Percentiles rank a stretch among this genome's conserved stretches.
These are phyloP conservation scores for Ceratopteris richardii DNA, from an alignment of 75 land plant species.

Conservation along the genomic window DNA sequence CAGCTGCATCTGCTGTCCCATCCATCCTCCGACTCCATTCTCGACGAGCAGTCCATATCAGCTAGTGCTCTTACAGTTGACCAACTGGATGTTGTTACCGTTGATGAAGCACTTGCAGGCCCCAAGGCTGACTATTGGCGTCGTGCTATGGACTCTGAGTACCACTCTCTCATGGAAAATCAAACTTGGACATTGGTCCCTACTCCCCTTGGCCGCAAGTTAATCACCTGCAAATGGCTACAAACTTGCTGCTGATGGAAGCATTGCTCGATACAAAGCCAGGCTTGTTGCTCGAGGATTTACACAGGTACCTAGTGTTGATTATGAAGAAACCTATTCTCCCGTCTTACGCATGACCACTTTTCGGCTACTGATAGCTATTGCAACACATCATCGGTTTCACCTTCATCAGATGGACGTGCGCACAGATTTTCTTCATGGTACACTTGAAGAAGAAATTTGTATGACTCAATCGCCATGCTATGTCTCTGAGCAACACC, in stretches of 20 bases:
- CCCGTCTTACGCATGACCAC: too few relatives aligned
- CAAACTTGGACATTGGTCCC: too few relatives aligned
- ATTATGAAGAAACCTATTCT: constrained; percentile 28
- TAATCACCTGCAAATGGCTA: constrained; percentile 27
- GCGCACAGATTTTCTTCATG: constrained; percentile 28
- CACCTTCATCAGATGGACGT: constrained; percentile 27
- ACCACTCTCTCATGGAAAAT: too few relatives aligned
- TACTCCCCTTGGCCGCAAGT: constrained; percentile 8
- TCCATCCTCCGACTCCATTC: neutral
- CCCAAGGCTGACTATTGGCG: too few relatives aligned
- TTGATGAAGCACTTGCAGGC: too few relatives aligned
- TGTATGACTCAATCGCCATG: constrained; percentile 22
- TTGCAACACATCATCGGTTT: constrained; percentile 14
- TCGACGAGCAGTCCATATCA: neutral
- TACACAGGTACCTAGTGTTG: constrained; percentile 15
- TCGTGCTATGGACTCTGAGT: too few relatives aligned
- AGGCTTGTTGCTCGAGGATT: too few relatives aligned
- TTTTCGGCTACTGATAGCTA: constrained; percentile 24
- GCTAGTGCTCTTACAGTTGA: neutral
- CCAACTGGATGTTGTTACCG: constrained; percentile 4
- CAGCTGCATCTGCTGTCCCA: neutral
- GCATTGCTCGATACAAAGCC: too few relatives aligned
- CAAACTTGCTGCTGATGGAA: constrained; percentile 18
- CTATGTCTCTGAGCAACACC: constrained; percentile 7
- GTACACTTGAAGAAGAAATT: constrained; percentile 21